A percentile compares a stretch with the other conserved stretches of the same genome.
Conservation (phyloP, 192 early-diverging fungal genomes). For the Coemansia sp. region DNA sequence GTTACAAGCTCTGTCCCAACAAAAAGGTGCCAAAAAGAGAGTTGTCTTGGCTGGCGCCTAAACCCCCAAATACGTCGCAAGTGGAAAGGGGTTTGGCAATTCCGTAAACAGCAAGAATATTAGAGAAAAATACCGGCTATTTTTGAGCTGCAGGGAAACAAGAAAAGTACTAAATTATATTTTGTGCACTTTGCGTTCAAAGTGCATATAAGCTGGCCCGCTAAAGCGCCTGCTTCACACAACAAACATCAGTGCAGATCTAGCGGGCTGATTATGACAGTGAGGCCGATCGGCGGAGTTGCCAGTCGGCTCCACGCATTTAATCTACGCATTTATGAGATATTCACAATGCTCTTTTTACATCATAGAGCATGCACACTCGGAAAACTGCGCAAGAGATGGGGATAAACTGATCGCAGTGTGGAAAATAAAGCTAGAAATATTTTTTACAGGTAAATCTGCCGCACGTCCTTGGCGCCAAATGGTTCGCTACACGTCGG, state of each 20-base stretch:
- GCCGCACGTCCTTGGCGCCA: slow-evolving; percentile 74
- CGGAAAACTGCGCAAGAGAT: no score
- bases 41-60: neutral
- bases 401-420: neutral
- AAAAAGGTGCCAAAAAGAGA: neutral
- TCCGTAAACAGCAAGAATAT: neutral
- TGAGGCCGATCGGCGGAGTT: slow-evolving; percentile 38
- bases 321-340: neutral
- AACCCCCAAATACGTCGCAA: neutral
- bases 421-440: neutral
- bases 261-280: slow-evolving; percentile 44
- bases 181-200: neutral
- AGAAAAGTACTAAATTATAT: neutral
- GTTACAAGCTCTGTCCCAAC: no score
- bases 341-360: neutral
- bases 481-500: slow-evolving; percentile 87
- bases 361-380: no score
- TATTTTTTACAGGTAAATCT: slow-evolving; percentile 70
- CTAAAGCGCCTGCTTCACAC: neutral
- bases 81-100: neutral
- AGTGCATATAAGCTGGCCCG: no score
- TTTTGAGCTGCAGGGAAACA: neutral
- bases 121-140: neutral
- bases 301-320: neutral
- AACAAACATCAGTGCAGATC: slow-evolving; percentile 9